These are phyloP conservation scores for Kodamaea hsintzibuensis DNA, from an alignment of 805 yeast species.

Conservation along the genomic window DNA sequence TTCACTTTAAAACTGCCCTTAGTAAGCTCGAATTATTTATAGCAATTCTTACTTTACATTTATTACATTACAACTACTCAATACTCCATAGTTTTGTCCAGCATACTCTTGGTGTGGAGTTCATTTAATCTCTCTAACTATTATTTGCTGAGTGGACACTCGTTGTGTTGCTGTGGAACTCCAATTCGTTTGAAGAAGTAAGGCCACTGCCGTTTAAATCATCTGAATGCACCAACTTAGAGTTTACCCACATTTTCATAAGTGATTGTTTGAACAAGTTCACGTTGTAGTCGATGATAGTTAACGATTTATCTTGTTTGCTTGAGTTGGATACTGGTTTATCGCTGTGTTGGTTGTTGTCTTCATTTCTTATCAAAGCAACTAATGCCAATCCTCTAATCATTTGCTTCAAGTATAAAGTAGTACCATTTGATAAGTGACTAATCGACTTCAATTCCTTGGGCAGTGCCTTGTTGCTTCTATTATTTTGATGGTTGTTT, in stretches of 20 bases:
- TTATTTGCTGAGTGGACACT: conserved; percentile 1
- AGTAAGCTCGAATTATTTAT: no score
- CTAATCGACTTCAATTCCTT: conserved; percentile 66
- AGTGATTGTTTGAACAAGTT: conserved; percentile 75
- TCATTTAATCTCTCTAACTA: background rate
- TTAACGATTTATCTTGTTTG: conserved; percentile 38
- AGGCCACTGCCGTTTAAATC: conserved; percentile 1
- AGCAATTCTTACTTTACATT: background rate
- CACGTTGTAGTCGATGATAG: conserved; percentile 88
- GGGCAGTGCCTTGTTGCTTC: conserved; percentile 9
- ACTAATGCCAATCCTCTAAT: conserved; percentile 90
- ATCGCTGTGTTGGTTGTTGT: conserved; percentile 18
- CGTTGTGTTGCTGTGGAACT: background rate
- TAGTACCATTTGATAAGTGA: conserved; percentile 78
- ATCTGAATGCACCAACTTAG: conserved; percentile 20
- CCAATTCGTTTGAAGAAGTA: background rate
- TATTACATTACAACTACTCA: conserved; percentile 1
- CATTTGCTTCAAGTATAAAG: conserved; percentile 85
- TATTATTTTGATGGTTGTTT: conserved; percentile 7
- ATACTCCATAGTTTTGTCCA: background rate
- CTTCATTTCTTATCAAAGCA: conserved; percentile 75
- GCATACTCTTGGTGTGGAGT: background rate
- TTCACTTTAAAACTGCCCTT: no score
- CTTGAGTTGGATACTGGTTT: conserved; percentile 6
- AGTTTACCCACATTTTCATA: conserved; percentile 66